Conservation (phyloP, 352 stramenopile species). For the Phytopythium cucurbitacearum region DNA sequence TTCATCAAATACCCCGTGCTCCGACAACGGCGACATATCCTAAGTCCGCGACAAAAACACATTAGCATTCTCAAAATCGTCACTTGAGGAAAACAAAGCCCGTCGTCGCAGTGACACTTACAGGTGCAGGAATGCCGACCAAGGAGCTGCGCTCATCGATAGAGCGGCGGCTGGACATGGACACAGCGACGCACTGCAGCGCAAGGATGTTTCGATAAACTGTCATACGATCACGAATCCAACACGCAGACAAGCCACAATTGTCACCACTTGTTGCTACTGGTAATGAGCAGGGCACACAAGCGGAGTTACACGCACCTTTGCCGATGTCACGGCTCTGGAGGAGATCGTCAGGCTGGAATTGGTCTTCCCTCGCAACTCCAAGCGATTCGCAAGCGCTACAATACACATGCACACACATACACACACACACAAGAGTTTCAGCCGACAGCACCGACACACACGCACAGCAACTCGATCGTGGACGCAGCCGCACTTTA, state of each 20-base stretch:
- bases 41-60: constrained; percentile 7
- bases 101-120: not conserved
- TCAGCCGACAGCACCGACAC: constrained; percentile 2
- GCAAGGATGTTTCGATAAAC: constrained; percentile 80
- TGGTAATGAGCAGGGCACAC: no score
- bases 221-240: constrained; percentile 11
- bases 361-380: constrained; percentile 52
- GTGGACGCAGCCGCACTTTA: constrained; percentile 32
- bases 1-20: constrained; percentile 36
- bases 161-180: constrained; percentile 70
- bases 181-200: constrained; percentile 64
- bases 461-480: not conserved
- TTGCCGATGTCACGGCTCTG: constrained; percentile 51
- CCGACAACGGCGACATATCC: constrained; percentile 41
- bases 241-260: not conserved
- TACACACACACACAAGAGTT: no score
- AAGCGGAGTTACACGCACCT: constrained; percentile 28
- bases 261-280: no score
- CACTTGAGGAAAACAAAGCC: not conserved
- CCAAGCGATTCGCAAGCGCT: constrained; percentile 70
- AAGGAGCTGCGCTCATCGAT: constrained; percentile 78
- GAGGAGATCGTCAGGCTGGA: constrained; percentile 72
- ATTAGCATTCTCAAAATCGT: no score
- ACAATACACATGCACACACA: not conserved
- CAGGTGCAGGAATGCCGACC: constrained; percentile 7